Percentiles rank a stretch among this genome's conserved stretches.
phyloP scores from a whole-genome alignment of 2,329 filamentous ascomycete genomes.

The Neocatenulostroma microsporum region DNA sequence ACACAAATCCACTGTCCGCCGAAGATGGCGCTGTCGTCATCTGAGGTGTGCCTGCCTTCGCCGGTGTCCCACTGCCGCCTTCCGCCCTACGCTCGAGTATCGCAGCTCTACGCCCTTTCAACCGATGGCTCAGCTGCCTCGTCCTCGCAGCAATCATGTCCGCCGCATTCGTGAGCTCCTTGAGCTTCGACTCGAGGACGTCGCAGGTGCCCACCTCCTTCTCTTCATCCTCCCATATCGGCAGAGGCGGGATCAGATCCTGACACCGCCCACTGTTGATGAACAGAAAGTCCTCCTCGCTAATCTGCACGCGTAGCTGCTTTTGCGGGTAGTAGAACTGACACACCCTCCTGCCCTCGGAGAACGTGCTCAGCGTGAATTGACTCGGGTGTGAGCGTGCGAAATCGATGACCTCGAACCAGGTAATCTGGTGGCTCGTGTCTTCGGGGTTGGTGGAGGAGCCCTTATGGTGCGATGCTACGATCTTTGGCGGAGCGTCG shows the following conservation, averaged over 20 bases:
- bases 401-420: constrained; percentile 81
- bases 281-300: constrained; percentile 78
- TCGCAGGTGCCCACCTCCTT: constrained; percentile 78
- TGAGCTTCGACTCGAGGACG: constrained; percentile 71
- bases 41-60: constrained; percentile 24
- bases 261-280: constrained; percentile 77
- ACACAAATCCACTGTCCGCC: constrained; percentile 43
- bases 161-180: constrained; percentile 69
- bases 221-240: constrained; percentile 76
- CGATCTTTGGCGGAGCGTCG: constrained; percentile 65
- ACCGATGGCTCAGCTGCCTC: constrained; percentile 70
- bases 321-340: constrained; percentile 66
- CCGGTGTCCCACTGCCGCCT: constrained; percentile 29
- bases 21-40: constrained; percentile 26
- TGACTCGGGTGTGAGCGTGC: constrained; percentile 71
- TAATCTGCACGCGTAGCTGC: constrained; percentile 73
- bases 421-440: constrained; percentile 52
- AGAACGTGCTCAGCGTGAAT: constrained; percentile 62
- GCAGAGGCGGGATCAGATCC: constrained; percentile 70
- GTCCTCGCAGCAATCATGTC: constrained; percentile 64
- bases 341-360: constrained; percentile 64
- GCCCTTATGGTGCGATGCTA: constrained; percentile 46
- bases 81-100: constrained; percentile 56
- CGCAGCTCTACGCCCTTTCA: constrained; percentile 67
- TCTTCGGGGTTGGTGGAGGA: constrained; percentile 34